A percentile compares a stretch with the other conserved stretches of the same genome.
Conservation (phyloP, 148 eudicot species). For the Cornus kousa region DNA sequence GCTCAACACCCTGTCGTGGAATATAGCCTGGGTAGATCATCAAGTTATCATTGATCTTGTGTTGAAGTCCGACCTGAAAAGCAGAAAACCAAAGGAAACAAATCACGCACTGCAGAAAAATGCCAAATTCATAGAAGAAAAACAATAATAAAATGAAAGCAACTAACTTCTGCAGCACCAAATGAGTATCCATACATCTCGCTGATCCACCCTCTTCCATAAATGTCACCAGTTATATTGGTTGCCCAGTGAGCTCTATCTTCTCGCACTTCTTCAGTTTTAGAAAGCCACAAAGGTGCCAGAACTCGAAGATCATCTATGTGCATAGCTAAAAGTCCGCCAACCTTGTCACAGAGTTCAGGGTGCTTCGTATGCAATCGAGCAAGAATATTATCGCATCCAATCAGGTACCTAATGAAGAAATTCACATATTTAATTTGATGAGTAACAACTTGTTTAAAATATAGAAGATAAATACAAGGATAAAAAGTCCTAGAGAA, state of each 20-base stretch:
- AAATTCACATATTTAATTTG: conserved; percentile 8
- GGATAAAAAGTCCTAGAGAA: background rate
- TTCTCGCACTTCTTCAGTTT: conserved; percentile 91
- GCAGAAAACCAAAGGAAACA: conserved; percentile 19
- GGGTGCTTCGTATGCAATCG: conserved; percentile 88
- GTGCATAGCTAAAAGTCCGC: conserved; percentile 88
- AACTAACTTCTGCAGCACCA: conserved; percentile 86
- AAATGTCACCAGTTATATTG: conserved; percentile 90
- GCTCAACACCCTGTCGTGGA: conserved; percentile 76
- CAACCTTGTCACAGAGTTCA: conserved; percentile 92
- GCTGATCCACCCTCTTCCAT: conserved; percentile 96
- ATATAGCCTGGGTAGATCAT: conserved; percentile 95
- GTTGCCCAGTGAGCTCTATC: conserved; percentile 93
- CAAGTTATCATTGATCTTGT: conserved; percentile 83
- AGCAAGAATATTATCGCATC: conserved; percentile 93
- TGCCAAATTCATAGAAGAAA: conserved; percentile 1
- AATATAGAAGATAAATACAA: background rate
- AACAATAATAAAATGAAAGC: conserved; percentile 8
- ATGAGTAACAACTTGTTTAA: conserved; percentile 1
- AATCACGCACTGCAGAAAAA: background rate
- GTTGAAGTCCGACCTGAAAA: conserved; percentile 86
- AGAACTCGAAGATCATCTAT: conserved; percentile 90
- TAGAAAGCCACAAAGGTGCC: conserved; percentile 96
- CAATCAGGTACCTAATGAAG: conserved; percentile 73
- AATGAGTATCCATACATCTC: conserved; percentile 99